Conservation (phyloP, 1,284 basidiomycete species). For the Papiliotrema fonsecae region DNA sequence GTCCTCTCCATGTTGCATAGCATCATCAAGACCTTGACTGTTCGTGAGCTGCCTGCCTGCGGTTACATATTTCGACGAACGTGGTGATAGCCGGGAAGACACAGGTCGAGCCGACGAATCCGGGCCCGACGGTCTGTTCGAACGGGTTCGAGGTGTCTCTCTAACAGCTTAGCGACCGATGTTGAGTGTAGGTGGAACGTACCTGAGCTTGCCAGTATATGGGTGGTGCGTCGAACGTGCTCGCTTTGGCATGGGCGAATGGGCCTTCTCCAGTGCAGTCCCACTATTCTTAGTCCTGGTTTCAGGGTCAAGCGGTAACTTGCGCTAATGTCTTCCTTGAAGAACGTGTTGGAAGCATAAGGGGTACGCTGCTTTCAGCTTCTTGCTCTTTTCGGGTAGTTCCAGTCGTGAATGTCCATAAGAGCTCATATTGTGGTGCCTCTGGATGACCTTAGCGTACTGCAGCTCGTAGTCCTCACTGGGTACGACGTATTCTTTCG, state of each 20-base stretch:
- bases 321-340: conserved; percentile 31
- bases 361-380: conserved; percentile 25
- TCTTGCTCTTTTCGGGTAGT: neutral
- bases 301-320: neutral
- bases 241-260: conserved; percentile 21
- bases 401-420: neutral
- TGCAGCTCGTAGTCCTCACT: conserved; percentile 22
- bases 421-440: conserved; percentile 34
- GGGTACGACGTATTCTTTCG: conserved; percentile 21
- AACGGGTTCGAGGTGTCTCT: conserved; percentile 29
- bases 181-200: too few species aligned
- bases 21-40: conserved; percentile 31
- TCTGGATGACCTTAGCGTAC: conserved; percentile 40
- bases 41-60: neutral
- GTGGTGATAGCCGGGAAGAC: conserved; percentile 33
- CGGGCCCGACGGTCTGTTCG: conserved; percentile 23
- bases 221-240: conserved; percentile 14
- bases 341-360: conserved; percentile 39
- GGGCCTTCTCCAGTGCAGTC: conserved; percentile 25
- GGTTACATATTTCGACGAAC: conserved; percentile 6
- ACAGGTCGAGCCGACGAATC: conserved; percentile 35
- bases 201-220: conserved; percentile 31
- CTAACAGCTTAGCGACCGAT: neutral
- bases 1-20: conserved; percentile 28
- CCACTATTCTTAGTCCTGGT: conserved; percentile 17